Evolutionary conservation across 2,329 filamentous ascomycete genomes (phyloP).

Genomic region (Neofusicoccum laricinum): DNA sequence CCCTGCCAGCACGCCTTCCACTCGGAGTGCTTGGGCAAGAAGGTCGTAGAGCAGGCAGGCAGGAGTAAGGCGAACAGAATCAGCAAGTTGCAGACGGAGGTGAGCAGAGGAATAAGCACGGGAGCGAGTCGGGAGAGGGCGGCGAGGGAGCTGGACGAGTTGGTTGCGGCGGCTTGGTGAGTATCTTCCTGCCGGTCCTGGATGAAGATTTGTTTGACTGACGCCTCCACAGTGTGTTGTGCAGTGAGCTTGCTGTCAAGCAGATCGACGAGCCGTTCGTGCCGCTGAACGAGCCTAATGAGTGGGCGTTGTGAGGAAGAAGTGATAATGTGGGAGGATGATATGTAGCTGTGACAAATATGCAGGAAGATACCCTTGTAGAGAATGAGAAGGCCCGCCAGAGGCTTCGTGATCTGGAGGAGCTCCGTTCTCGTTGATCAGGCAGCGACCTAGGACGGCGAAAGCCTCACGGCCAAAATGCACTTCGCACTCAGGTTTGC

Average conservation of each 20-base stretch:
- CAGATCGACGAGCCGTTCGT: slow-evolving; percentile 93
- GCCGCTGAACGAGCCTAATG: slow-evolving; percentile 65
- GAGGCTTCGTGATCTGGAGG: too few relatives aligned
- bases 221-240: slow-evolving; percentile 66
- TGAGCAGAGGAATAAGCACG: slow-evolving; percentile 70
- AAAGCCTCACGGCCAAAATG: too few relatives aligned
- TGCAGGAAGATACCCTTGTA: slow-evolving; percentile 12
- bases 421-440: too few relatives aligned
- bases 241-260: slow-evolving; percentile 92
- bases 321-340: neutral
- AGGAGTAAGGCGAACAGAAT: slow-evolving; percentile 75
- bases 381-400: neutral
- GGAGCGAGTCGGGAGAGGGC: slow-evolving; percentile 66
- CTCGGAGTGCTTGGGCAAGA: slow-evolving; percentile 84
- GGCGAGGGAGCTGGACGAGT: slow-evolving; percentile 83
- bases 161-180: slow-evolving; percentile 87
- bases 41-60: slow-evolving; percentile 79
- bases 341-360: neutral
- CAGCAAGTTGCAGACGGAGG: slow-evolving; percentile 77
- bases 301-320: slow-evolving; percentile 65
- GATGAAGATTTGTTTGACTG: neutral
- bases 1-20: slow-evolving; percentile 98
- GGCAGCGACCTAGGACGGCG: too few relatives aligned
- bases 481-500: too few relatives aligned
- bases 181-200: slow-evolving; percentile 28